phyloP scores from a whole-genome alignment of 2,329 filamentous ascomycete species.

The Calonectria pseudoreteaudii region DNA sequence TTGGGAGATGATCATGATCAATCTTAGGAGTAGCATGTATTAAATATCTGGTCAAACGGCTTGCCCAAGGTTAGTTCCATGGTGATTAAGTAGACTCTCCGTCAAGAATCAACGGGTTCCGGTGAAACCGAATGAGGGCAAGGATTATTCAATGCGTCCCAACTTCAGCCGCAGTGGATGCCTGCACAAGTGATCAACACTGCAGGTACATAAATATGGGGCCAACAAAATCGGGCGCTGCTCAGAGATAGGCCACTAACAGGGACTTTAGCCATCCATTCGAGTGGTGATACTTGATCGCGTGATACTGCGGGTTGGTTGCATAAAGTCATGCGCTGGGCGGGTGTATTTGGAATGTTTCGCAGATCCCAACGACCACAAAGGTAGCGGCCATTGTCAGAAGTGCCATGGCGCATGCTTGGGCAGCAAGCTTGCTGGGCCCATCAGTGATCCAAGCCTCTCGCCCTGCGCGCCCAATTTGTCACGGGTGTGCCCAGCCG shows the following conservation, averaged over 20 bases:
- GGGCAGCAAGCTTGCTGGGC: neutral
- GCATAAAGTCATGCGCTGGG: neutral
- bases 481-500: neutral
- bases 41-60: no score
- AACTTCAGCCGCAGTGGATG: neutral
- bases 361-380: neutral
- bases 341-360: neutral
- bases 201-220: neutral
- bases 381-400: neutral
- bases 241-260: neutral
- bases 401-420: neutral
- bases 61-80: neutral
- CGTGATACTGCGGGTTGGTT: neutral
- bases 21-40: neutral
- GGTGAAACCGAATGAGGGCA: neutral
- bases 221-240: neutral
- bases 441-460: neutral
- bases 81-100: neutral
- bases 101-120: neutral
- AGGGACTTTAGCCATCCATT: neutral
- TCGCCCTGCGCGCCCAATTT: neutral
- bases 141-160: neutral
- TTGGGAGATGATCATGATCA: neutral
- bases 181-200: neutral
- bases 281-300: neutral